Evolutionary conservation across 2,329 filamentous ascomycete species (phyloP).

Genomic region (Trichoderma brevicompactum): DNA sequence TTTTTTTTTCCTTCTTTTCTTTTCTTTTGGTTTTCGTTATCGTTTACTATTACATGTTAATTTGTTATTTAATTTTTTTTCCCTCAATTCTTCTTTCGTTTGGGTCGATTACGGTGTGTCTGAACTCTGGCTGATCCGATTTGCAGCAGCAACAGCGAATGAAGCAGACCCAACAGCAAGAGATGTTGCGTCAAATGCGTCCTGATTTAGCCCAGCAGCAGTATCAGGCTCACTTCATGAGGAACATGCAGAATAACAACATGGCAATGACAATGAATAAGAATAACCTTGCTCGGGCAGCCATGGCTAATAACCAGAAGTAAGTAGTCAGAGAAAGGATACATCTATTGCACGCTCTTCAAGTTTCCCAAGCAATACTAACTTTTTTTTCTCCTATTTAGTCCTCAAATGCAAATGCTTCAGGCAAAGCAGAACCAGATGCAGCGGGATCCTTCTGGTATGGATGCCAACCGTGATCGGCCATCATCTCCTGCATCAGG

Average conservation of each 20-base stretch:
- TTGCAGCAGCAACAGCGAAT: slow-evolving; percentile 68
- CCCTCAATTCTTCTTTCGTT: background rate
- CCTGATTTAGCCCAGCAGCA: slow-evolving; percentile 63
- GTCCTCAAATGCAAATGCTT: slow-evolving; percentile 75
- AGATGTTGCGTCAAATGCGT: slow-evolving; percentile 75
- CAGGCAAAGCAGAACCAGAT: slow-evolving; percentile 79
- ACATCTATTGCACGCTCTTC: no score
- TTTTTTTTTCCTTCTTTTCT: slow-evolving; percentile 23
- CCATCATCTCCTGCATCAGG: slow-evolving; percentile 80
- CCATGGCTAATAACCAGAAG: slow-evolving; percentile 79
- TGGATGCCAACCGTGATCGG: slow-evolving; percentile 81
- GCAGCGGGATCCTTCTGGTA: slow-evolving; percentile 84
- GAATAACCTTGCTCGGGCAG: slow-evolving; percentile 69
- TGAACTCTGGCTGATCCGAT: slow-evolving; percentile 5
- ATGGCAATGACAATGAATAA: slow-evolving; percentile 65
- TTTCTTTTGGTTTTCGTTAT: background rate
- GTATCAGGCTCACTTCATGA: slow-evolving; percentile 68
- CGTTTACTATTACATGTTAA: no score
- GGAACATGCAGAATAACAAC: slow-evolving; percentile 64
- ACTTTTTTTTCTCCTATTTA: slow-evolving; percentile 38
- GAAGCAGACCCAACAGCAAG: slow-evolving; percentile 76
- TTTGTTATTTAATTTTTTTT: background rate
- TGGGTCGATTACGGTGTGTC: background rate
- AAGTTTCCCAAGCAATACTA: background rate
- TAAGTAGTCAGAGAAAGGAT: slow-evolving; percentile 46